A percentile compares a stretch with the other conserved stretches of the same genome.
Evolutionary conservation across 1,284 basidiomycete genomes (phyloP).

Genomic region (Tilletia indica): DNA sequence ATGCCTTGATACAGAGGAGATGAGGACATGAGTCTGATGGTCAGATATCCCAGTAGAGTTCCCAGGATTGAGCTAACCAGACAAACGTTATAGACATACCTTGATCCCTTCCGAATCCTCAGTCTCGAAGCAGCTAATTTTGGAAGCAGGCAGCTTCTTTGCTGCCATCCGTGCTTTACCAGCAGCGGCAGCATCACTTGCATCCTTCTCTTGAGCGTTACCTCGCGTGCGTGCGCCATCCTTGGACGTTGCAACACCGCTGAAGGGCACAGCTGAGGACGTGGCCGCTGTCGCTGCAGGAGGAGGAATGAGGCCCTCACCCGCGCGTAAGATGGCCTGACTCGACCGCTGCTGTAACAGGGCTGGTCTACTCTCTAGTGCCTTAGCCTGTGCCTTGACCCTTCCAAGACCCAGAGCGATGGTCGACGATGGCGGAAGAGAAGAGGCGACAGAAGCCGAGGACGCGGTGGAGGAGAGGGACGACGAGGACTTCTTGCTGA

Average conservation of each 20-base stretch:
- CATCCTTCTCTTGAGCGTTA: too few species aligned
- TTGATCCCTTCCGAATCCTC: slow-evolving; percentile 13
- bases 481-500: neutral
- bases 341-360: neutral
- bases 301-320: neutral
- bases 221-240: too few species aligned
- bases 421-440: neutral
- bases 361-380: neutral
- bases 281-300: too few species aligned
- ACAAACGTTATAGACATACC: neutral
- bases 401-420: neutral
- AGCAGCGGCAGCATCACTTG: too few species aligned
- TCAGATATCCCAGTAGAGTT: neutral
- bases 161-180: neutral
- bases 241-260: too few species aligned
- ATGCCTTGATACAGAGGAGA: slow-evolving; percentile 28
- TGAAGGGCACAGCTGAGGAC: too few species aligned
- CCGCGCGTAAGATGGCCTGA: neutral
- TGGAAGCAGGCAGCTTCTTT: slow-evolving; percentile 10
- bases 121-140: slow-evolving; percentile 9
- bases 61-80: neutral
- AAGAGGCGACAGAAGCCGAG: neutral
- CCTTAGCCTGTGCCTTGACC: slow-evolving; percentile 9
- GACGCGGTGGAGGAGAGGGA: too few species aligned
- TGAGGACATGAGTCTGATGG: neutral